Conservation (phyloP, 331 rosid genomes). For the Pyrus hybrid region DNA sequence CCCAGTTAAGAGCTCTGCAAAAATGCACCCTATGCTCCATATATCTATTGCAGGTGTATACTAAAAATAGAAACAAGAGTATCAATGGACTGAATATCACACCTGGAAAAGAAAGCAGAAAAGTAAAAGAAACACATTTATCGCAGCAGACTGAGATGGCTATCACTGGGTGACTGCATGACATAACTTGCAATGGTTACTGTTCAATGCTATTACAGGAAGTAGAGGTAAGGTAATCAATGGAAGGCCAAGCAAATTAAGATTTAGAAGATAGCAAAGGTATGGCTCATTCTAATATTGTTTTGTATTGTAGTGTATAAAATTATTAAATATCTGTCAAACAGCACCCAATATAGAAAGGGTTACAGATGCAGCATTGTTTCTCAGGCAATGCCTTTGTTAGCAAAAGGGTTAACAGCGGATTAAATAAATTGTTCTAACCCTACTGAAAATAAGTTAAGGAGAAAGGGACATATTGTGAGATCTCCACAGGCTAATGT, state of each 20-base stretch:
- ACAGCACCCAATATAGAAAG: not conserved
- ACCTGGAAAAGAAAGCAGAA: not conserved
- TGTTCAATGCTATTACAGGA: not conserved
- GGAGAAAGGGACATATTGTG: not conserved
- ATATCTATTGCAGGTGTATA: conserved; percentile 98
- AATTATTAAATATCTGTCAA: not conserved
- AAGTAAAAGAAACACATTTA: not conserved
- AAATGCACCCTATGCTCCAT: conserved; percentile 99
- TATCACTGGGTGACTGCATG: not conserved
- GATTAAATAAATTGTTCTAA: not conserved
- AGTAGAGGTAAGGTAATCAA: not conserved
- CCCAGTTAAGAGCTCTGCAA: conserved; percentile 94
- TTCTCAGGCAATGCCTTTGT: not conserved
- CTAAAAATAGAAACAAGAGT: conserved; percentile 31
- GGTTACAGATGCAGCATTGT: not conserved
- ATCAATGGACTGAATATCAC: not conserved
- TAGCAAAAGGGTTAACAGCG: not conserved
- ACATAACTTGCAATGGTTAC: not conserved
- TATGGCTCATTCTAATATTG: not conserved
- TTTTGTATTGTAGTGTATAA: not conserved
- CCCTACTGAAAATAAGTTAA: not conserved
- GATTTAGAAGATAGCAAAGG: not conserved
- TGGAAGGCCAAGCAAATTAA: not conserved
- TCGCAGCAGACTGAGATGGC: not conserved
- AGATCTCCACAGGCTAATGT: not conserved